Evolutionary conservation across 148 eudicot species (phyloP).

Genomic region (Rhododendron mucronatum): DNA sequence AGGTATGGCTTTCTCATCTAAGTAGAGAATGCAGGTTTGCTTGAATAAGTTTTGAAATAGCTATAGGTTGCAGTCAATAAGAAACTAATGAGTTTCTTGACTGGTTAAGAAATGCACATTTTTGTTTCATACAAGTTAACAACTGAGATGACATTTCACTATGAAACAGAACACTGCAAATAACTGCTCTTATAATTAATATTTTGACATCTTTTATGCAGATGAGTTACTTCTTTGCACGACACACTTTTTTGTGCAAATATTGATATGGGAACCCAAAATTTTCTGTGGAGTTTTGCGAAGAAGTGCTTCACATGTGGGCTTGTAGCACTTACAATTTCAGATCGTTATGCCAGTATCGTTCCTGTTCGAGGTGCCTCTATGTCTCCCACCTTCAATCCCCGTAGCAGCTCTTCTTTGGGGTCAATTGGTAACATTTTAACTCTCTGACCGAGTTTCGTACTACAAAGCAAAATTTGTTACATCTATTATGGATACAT

Average conservation of each 20-base stretch:
- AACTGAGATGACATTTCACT: background rate
- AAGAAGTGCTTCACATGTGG: conserved; percentile 61
- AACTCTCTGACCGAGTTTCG: background rate
- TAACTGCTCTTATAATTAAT: background rate
- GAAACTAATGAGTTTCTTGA: background rate
- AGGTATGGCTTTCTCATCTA: background rate
- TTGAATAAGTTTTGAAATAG: background rate
- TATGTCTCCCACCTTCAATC: conserved; percentile 94
- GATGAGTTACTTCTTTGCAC: conserved; percentile 23
- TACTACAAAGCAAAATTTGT: background rate
- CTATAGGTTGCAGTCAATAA: background rate
- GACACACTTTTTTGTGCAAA: conserved; percentile 13
- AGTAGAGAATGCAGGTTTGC: background rate
- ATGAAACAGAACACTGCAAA: background rate
- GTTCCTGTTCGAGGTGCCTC: conserved; percentile 56
- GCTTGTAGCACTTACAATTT: conserved; percentile 59
- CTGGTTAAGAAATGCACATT: background rate
- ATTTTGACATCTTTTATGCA: conserved; percentile 9
- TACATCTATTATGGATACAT: background rate
- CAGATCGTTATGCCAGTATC: conserved; percentile 65
- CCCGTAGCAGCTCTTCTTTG: conserved; percentile 31
- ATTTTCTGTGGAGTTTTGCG: conserved; percentile 48
- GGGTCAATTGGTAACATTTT: conserved; percentile 29
- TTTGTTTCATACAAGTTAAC: background rate
- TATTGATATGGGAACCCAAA: conserved; percentile 44